A percentile compares a stretch with the other conserved stretches of the same genome.
These are phyloP conservation scores for Fusarium sp. DNA, from an alignment of 2,329 filamentous ascomycete species.

Conservation along the genomic window DNA sequence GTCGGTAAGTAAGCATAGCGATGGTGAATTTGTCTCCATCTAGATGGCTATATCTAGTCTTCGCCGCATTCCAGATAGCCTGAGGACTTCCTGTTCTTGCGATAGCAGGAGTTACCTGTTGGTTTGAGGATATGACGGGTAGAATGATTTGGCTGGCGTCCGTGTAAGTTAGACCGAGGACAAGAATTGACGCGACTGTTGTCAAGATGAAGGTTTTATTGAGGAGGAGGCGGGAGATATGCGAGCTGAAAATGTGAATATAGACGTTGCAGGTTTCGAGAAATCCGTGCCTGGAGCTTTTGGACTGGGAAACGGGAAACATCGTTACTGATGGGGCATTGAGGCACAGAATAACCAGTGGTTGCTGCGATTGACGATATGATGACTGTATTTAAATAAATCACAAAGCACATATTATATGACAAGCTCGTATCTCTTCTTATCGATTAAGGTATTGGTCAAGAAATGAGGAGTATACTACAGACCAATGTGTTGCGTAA, in stretches of 20 bases:
- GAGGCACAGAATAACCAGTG: background rate
- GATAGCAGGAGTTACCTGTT: background rate
- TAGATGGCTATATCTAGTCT: background rate
- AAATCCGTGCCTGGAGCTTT: background rate
- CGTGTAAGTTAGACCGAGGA: background rate
- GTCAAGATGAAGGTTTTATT: background rate
- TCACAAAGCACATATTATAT: background rate
- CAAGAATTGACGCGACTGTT: background rate
- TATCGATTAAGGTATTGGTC: accelerated
- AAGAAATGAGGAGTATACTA: background rate
- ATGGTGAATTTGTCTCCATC: background rate
- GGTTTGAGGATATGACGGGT: background rate
- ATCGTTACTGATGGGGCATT: background rate
- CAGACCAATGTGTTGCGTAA: background rate
- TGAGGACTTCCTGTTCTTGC: background rate
- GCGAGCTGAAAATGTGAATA: background rate
- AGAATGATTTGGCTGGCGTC: background rate
- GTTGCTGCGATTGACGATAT: background rate
- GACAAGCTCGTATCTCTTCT: background rate
- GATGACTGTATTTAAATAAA: background rate
- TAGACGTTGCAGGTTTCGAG: background rate
- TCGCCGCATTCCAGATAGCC: background rate
- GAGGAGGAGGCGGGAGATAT: background rate
- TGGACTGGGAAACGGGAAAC: background rate
- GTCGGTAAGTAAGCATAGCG: background rate